Conservation (phyloP, 179 eudicot species). For the Beta corolliflora region DNA sequence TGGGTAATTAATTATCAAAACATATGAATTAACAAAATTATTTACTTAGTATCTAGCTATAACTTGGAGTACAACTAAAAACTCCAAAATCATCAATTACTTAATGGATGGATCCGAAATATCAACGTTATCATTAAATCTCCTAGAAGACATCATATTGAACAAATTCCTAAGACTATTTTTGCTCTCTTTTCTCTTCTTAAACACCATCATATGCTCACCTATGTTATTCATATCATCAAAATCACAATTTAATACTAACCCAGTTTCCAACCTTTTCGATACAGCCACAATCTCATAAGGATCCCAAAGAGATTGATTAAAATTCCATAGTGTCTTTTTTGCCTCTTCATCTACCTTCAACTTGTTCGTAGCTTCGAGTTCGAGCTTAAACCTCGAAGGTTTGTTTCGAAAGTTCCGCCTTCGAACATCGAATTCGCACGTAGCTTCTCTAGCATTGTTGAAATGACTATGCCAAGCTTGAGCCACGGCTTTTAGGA, state of each 20-base stretch:
- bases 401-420: conserved; percentile 51
- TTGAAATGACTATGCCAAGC: conserved; percentile 71
- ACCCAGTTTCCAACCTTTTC: conserved; percentile 55
- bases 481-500: conserved; percentile 89
- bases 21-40: neutral
- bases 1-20: neutral
- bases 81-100: neutral
- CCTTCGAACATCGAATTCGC: conserved; percentile 60
- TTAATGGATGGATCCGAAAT: neutral
- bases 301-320: conserved; percentile 72
- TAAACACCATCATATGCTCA: conserved; percentile 19
- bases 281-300: conserved; percentile 75
- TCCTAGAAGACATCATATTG: conserved; percentile 56
- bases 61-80: neutral
- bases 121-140: conserved; percentile 38
- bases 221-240: conserved; percentile 23
- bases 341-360: neutral
- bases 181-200: conserved; percentile 52
- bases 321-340: conserved; percentile 53
- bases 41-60: neutral
- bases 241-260: conserved; percentile 46
- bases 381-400: conserved; percentile 74
- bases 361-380: conserved; percentile 25
- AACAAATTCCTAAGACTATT: conserved; percentile 68
- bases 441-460: conserved; percentile 30